Base-by-base conservation (phyloP, 2,329 filamentous ascomycete genomes). In the Xylaria sp. region DNA sequence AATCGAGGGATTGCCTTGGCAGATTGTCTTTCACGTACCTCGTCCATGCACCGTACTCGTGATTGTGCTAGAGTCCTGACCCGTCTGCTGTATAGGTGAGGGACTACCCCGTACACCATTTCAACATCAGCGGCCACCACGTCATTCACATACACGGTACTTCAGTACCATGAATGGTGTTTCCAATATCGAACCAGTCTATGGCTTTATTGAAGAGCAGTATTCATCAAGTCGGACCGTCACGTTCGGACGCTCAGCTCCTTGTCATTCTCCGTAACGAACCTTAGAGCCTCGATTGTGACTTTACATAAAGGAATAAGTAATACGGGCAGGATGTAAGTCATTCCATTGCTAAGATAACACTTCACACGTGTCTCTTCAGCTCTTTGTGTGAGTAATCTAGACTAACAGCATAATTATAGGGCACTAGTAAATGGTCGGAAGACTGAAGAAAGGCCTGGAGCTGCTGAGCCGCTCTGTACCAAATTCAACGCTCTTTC, bases 191-290 rank as follows among this genome's bases (percentile, higher is more conserved):
- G 46, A 44, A 35, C n/a, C 29, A 6, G 10, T 9, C 8, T 37
- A 37, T 23, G 21, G 47, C n/a, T 23, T 21, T 15, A 2, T 58
- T 23, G 55, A 58, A 51, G 55, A 52, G 40, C 55, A 58, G 47
- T 58, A 52, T 17, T 41, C 35, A 15, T 17, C 48, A 23, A 47
- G 15, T 25, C 41, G 31, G 11, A 58, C 54, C 0, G 11, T 58
- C 11, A 51, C 37, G 15, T 33, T 51, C 11, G 44, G 15, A n/a
- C 54, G 37, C 15, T 10, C 37, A 15, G 46, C 19, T 7, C 37
- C 47, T 23, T 58, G 23, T 9, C 10, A 19, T 44, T 29, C 38
- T 23, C 31, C 53, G 1, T 47, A 27, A 38, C 10, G 3, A 11
- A 13, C 8, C 19, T 11, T 3, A 15, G 15, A 9, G 19, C 13